phyloP scores from a whole-genome alignment of 192 early-diverging fungal genomes.

The Paraglomus occultum region DNA sequence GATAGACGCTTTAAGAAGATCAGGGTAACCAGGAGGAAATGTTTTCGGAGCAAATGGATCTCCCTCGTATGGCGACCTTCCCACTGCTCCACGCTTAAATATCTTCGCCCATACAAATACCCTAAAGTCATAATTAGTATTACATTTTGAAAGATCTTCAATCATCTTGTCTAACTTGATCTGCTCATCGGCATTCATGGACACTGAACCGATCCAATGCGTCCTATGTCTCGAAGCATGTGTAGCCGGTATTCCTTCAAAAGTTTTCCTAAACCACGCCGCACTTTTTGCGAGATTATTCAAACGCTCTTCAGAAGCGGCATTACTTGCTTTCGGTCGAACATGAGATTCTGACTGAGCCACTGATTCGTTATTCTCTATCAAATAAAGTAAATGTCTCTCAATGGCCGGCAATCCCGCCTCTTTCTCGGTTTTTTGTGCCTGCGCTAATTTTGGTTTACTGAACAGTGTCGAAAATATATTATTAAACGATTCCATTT shows the following conservation, averaged over 20 bases:
- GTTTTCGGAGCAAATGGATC: neutral
- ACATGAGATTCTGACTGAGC: no score
- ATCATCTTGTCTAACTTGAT: neutral
- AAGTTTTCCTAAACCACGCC: neutral
- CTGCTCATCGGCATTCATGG: neutral
- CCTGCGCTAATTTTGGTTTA: neutral
- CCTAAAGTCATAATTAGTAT: neutral
- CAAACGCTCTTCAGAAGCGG: neutral
- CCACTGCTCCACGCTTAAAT: neutral
- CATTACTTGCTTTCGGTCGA: neutral
- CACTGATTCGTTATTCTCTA: neutral
- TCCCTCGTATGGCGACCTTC: neutral
- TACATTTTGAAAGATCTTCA: neutral
- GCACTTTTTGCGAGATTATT: neutral
- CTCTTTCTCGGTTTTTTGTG: neutral
- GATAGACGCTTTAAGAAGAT: slow-evolving; percentile 10
- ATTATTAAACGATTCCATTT: neutral
- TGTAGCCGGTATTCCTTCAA: neutral
- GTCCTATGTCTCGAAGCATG: neutral
- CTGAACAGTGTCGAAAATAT: slow-evolving; percentile 9
- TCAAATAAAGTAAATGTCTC: slow-evolving; percentile 11
- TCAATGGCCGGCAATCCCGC: slow-evolving; percentile 1
- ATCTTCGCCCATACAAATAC: neutral
- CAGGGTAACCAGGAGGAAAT: neutral
- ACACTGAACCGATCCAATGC: neutral